Evolutionary conservation across 208 protist genomes (phyloP).

Genomic region (Trypanosoma melophagium): DNA sequence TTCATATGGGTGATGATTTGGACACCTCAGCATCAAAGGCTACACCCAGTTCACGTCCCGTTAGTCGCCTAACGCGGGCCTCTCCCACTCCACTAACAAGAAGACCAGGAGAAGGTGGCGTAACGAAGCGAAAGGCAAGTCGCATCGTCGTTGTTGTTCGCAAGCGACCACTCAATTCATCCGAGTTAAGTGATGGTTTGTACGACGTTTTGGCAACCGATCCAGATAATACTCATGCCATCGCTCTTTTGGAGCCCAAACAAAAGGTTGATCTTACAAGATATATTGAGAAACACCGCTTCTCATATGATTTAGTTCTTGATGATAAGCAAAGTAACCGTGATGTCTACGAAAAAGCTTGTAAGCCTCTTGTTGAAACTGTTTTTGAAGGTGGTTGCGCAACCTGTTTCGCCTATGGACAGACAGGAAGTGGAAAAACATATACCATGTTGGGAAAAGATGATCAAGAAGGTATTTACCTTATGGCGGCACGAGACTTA

Average conservation of each 20-base stretch:
- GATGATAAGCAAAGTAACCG: conserved; percentile 90
- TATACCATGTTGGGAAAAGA: conserved; percentile 58
- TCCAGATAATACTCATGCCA: conserved; percentile 70
- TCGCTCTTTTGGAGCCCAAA: conserved; percentile 85
- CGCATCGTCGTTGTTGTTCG: conserved; percentile 90
- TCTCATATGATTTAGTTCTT: conserved; percentile 96
- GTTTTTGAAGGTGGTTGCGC: conserved; percentile 90
- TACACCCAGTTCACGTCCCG: conserved; percentile 57
- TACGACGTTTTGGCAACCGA: conserved; percentile 91
- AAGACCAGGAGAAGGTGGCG: conserved; percentile 35
- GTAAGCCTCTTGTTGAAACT: conserved; percentile 84
- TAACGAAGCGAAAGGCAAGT: conserved; percentile 44
- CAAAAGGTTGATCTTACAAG: conserved; percentile 96
- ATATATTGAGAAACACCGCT: conserved; percentile 96
- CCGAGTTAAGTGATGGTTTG: conserved; percentile 74
- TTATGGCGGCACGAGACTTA: conserved; percentile 82
- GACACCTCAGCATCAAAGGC: conserved; percentile 27
- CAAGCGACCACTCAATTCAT: conserved; percentile 86
- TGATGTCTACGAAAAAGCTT: conserved; percentile 65
- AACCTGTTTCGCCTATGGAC: conserved; percentile 66
- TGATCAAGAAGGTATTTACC: conserved; percentile 68
- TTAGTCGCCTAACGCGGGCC: conserved; percentile 54
- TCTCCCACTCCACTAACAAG: conserved; percentile 60
- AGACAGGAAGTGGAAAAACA: conserved; percentile 37
- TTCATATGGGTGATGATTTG: conserved; percentile 30